Base-by-base conservation (phyloP, 208 protist genomes). In the Leishmania mexicana region DNA sequence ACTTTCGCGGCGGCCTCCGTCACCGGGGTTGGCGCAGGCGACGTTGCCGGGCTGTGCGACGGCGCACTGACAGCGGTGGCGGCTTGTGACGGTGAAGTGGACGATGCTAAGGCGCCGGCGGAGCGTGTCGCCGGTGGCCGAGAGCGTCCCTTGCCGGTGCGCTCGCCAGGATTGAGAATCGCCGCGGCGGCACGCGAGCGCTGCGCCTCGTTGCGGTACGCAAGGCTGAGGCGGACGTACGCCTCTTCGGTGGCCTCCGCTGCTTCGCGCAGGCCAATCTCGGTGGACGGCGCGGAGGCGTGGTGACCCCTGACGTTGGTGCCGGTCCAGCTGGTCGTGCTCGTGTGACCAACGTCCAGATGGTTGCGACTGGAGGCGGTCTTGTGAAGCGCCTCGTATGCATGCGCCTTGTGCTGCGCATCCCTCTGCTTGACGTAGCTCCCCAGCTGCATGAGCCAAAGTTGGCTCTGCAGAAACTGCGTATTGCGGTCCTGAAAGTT, bases 221-320 rank as follows among this genome's bases (percentile, higher is more conserved):
- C 70, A 15, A 85, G 76, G 24, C 81, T 85, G 38, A 85, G 76
- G 68, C 74, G 81, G 68, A 85, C 77, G 72, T 85, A 85, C 35
- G 77, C 72, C 42, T 80, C 81, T 62, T 85, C 81, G 38, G 77
- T 85, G 58, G 15, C 45, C 53, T 67, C 31, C n/a, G 81, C 81
- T 19, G 70, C 62, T 21, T 78, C 24, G 57, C 81, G 81, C 81
- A 85, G 60, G 40, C 65, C 62, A 0, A n/a, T 71, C 60, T 85
- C 77, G 10, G 51, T 85, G 62, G 81, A 71, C 7, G 60, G 72
- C 45, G 45, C 17, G 40, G 47, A 42, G 40, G 38, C 17, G 45
- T 42, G 77, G 11, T 54, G n/a, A 45, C 68, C 40, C n/a, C 13
- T 11, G 74, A 13, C 11, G 40, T 57, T n/a, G 72, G 31, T 67